These are phyloP conservation scores for Trichoderma guizhouense DNA, from an alignment of 2,329 filamentous ascomycete species.

Conservation along the genomic window DNA sequence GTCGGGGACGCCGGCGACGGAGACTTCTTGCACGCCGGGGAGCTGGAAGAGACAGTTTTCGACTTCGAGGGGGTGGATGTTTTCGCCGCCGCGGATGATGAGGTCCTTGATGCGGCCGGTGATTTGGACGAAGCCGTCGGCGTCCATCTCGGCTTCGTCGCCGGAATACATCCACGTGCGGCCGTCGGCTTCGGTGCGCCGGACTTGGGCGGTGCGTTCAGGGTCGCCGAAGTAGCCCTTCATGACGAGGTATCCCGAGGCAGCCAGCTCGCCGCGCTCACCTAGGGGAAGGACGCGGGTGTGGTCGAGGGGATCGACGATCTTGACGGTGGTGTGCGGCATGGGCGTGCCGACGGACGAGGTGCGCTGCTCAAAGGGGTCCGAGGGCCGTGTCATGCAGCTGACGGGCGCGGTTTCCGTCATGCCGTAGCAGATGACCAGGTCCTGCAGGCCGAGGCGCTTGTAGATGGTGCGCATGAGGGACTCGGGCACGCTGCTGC, in stretches of 20 bases:
- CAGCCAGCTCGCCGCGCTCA: constrained; percentile 74
- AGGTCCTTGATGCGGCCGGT: constrained; percentile 92
- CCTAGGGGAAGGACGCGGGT: constrained; percentile 58
- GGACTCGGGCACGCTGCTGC: constrained; percentile 76
- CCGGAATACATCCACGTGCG: constrained; percentile 85
- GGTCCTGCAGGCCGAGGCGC: constrained; percentile 69
- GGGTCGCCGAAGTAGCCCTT: constrained; percentile 83
- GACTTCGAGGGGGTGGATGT: constrained; percentile 90
- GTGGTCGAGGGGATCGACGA: constrained; percentile 68
- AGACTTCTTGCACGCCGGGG: constrained; percentile 67
- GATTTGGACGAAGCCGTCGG: constrained; percentile 79
- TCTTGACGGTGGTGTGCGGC: constrained; percentile 73
- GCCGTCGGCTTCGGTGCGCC: constrained; percentile 41
- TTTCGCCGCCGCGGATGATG: constrained; percentile 92
- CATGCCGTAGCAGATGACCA: constrained; percentile 97
- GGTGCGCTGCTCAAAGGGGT: constrained; percentile 70
- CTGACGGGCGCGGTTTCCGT: constrained; percentile 80
- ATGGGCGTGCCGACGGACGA: constrained; percentile 75
- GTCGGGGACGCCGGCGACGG: constrained; percentile 81
- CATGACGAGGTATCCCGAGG: constrained; percentile 85
- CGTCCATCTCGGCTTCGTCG: constrained; percentile 85
- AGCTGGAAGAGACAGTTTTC: constrained; percentile 83
- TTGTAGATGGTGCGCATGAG: constrained; percentile 75
- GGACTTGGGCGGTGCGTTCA: constrained; percentile 64
- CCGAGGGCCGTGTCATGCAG: constrained; percentile 77